A percentile compares a stretch with the other conserved stretches of the same genome.
These are phyloP conservation scores for Ceratocystis albifundus DNA, from an alignment of 2,329 filamentous ascomycete species.

Conservation along the genomic window DNA sequence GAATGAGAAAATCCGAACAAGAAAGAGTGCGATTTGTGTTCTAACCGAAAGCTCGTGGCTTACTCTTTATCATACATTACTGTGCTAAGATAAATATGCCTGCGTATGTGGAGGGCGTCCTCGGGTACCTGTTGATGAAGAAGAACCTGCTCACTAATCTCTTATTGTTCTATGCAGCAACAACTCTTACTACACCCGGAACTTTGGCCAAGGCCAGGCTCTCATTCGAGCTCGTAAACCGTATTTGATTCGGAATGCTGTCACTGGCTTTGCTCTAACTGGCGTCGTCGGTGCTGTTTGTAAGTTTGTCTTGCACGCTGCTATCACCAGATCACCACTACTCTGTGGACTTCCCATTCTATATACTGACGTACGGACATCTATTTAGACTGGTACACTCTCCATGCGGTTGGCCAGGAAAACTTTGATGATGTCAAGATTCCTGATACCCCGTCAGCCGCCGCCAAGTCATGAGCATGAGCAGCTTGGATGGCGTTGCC, in stretches of 20 bases:
- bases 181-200: slow-evolving; percentile 68
- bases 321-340: not conserved
- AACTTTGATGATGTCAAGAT: slow-evolving; percentile 93
- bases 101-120: slow-evolving; percentile 18
- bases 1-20: not conserved
- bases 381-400: slow-evolving; percentile 46
- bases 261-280: slow-evolving; percentile 66
- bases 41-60: not conserved
- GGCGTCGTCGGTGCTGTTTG: slow-evolving; percentile 74
- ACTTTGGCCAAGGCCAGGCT: slow-evolving; percentile 74
- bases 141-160: too few species aligned
- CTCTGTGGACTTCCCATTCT: not conserved
- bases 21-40: not conserved
- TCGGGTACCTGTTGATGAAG: not conserved
- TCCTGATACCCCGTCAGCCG: slow-evolving; percentile 51
- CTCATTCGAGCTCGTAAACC: slow-evolving; percentile 85
- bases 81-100: slow-evolving; percentile 6
- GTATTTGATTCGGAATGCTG: slow-evolving; percentile 78
- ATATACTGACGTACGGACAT: not conserved
- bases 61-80: not conserved
- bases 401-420: slow-evolving; percentile 84
- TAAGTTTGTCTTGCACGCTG: slow-evolving; percentile 39
- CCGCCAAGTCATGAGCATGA: slow-evolving; percentile 30
- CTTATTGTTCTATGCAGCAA: slow-evolving; percentile 6
- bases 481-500: slow-evolving; percentile 27